A percentile compares a stretch with the other conserved stretches of the same genome.
These are phyloP conservation scores for Lichtheimia ornata DNA, from an alignment of 371 early-diverging fungal species.

Conservation along the genomic window DNA sequence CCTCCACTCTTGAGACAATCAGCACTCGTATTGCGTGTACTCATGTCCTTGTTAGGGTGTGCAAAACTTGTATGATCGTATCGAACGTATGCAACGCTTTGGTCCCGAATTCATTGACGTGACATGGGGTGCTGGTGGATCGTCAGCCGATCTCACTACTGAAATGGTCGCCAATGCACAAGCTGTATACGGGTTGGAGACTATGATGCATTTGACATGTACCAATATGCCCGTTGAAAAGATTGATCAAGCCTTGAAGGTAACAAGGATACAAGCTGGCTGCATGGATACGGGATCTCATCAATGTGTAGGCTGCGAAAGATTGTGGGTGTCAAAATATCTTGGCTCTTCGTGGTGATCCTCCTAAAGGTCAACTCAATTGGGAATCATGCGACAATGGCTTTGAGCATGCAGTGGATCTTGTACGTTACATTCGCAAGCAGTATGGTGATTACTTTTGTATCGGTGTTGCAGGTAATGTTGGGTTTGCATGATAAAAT, in stretches of 20 bases:
- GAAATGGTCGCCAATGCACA: slow-evolving; percentile 89
- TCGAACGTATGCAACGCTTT: slow-evolving; percentile 88
- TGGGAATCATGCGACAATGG: slow-evolving; percentile 84
- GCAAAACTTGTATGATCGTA: slow-evolving; percentile 77
- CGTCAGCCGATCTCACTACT: slow-evolving; percentile 83
- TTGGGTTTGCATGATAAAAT: background rate
- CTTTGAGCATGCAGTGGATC: slow-evolving; percentile 81
- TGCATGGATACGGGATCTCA: too few species aligned
- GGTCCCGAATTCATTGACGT: slow-evolving; percentile 96
- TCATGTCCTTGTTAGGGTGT: slow-evolving; percentile 51
- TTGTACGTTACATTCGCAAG: slow-evolving; percentile 87
- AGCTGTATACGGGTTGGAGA: slow-evolving; percentile 90
- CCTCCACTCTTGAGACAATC: background rate
- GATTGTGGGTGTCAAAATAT: slow-evolving; percentile 94
- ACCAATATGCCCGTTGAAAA: slow-evolving; percentile 92
- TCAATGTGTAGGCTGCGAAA: slow-evolving; percentile 69
- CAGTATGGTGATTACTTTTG: slow-evolving; percentile 94
- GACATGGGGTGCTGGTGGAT: slow-evolving; percentile 96
- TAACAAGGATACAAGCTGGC: slow-evolving; percentile 27
- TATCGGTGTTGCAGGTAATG: slow-evolving; percentile 88
- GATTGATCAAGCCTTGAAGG: slow-evolving; percentile 81
- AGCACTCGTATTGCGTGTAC: too few species aligned
- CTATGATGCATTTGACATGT: slow-evolving; percentile 97
- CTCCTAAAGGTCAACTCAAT: slow-evolving; percentile 81
- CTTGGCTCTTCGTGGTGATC: slow-evolving; percentile 93